Base-by-base conservation (phyloP, 305 asterid species). In the Euphrasia arctica region DNA sequence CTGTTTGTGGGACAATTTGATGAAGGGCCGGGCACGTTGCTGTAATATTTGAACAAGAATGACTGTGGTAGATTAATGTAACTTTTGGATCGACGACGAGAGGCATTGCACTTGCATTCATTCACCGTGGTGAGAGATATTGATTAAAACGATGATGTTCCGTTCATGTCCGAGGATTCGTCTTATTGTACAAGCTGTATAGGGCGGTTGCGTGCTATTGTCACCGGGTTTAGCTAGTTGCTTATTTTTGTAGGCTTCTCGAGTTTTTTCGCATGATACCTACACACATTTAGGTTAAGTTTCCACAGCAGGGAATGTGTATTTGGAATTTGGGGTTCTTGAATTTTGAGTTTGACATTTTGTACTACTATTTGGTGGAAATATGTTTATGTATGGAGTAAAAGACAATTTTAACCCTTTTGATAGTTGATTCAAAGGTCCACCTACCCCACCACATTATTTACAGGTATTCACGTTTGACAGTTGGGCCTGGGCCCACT, bases 1-100 rank as follows among this genome's bases (percentile, higher is more conserved):
- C 32, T 94, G 99, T 63, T 80, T 94, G 61, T 90, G 97, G 99
- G 85, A 80, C 65, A 91, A 94, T 74, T 72, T 94, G 78, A 55
- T 74, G 66, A 85, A 80, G 79, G 95, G 97, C 7, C 82, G 58
- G 51, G 78, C 99, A 8, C 85, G 69, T 51, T 94, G 99, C 90
- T 94, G 99, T 81, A 86, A 94, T 62, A 67, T 79, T 48, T 91
- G 80, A 82, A 65, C 70, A n/a, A 29, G 25, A 52, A 52, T 5
- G 25, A n/a, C 52, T 48, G 52, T 13, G 22, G 52, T 15, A 50
- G 18, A 15, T 50, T 15, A 12, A 13, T 12, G 58, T 2, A 22
- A 54, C 32, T 54, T 54, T 13, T 9, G 10, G 62, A 13, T 58
- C 13, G 13, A 31, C 47, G 29, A 31, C 28, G 12, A 57, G 9